phyloP scores from a whole-genome alignment of 1,284 basidiomycete genomes.

The Meira miltonrushii region DNA sequence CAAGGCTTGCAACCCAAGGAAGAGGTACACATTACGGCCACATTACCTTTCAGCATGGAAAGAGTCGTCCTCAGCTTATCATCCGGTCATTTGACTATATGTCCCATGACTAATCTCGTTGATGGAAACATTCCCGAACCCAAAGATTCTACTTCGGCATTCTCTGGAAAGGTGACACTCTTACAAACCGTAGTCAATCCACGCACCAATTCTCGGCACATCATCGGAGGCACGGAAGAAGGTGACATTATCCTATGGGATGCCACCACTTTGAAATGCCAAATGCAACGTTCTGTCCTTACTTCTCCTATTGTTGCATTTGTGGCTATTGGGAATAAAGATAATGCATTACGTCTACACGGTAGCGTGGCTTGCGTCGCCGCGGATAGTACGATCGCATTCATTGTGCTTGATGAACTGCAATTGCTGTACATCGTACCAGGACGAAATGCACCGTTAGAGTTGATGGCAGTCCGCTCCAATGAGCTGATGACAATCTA shows the following conservation, averaged over 20 bases:
- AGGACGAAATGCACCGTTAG: slow-evolving; percentile 61
- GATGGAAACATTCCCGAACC: not conserved
- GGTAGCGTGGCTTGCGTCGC: slow-evolving; percentile 72
- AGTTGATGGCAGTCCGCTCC: slow-evolving; percentile 64
- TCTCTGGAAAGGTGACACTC: slow-evolving; percentile 17
- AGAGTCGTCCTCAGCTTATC: slow-evolving; percentile 18
- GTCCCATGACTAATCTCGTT: slow-evolving; percentile 14
- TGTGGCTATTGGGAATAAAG: not conserved
- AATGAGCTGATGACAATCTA: slow-evolving; percentile 75
- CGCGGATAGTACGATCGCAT: slow-evolving; percentile 72
- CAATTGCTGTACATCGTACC: slow-evolving; percentile 68
- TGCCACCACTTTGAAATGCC: slow-evolving; percentile 8
- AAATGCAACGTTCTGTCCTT: slow-evolving; percentile 2
- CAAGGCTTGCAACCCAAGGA: not conserved
- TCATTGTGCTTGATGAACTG: slow-evolving; percentile 66
- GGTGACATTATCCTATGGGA: slow-evolving; percentile 36
- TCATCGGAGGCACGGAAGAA: slow-evolving; percentile 30
- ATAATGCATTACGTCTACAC: slow-evolving; percentile 59
- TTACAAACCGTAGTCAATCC: slow-evolving; percentile 25
- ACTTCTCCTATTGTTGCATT: slow-evolving; percentile 1
- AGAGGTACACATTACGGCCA: not conserved
- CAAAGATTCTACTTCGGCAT: slow-evolving; percentile 15
- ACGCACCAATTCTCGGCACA: slow-evolving; percentile 21
- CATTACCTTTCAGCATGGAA: slow-evolving; percentile 18
- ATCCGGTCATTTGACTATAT: slow-evolving; percentile 11